Evolutionary conservation across 1,284 basidiomycete species (phyloP).

Genomic region (Puccinia horiana): DNA sequence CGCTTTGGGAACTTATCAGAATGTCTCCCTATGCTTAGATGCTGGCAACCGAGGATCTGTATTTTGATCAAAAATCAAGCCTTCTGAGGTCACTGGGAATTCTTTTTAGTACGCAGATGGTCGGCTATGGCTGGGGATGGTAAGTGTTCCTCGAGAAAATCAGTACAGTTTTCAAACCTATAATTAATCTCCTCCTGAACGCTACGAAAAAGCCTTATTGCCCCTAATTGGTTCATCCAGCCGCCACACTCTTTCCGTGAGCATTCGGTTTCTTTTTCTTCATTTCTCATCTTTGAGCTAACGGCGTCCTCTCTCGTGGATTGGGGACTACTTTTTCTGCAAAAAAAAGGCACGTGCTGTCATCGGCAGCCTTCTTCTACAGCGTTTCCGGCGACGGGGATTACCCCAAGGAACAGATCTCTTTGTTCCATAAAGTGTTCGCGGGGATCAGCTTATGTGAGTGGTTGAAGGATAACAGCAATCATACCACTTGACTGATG

Average conservation of each 20-base stretch:
- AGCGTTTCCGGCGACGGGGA: conserved; percentile 14
- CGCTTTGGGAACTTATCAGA: not conserved
- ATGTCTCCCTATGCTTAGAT: not conserved
- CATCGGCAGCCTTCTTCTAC: conserved; percentile 23
- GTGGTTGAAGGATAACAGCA: not conserved
- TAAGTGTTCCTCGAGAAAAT: not conserved
- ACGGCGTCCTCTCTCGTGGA: not conserved
- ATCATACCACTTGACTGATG: not conserved
- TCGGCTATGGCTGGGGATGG: conserved; percentile 41
- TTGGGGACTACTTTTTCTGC: too few relatives aligned
- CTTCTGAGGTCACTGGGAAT: conserved; percentile 12
- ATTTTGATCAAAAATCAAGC: conserved; percentile 28
- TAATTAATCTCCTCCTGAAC: not conserved
- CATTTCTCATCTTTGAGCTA: not conserved
- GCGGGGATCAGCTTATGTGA: conserved; percentile 31
- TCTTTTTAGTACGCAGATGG: conserved; percentile 34
- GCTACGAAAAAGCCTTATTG: not conserved
- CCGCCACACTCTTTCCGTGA: conserved; percentile 18
- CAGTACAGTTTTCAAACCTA: not conserved
- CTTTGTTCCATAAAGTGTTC: conserved; percentile 43
- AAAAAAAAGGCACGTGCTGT: not conserved
- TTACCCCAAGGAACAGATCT: not conserved
- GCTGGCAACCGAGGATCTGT: conserved; percentile 40
- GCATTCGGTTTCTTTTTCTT: not conserved
- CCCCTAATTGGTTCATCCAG: not conserved